phyloP scores from a whole-genome alignment of 768 basidiomycete genomes.

The Kwoniella sp. region DNA sequence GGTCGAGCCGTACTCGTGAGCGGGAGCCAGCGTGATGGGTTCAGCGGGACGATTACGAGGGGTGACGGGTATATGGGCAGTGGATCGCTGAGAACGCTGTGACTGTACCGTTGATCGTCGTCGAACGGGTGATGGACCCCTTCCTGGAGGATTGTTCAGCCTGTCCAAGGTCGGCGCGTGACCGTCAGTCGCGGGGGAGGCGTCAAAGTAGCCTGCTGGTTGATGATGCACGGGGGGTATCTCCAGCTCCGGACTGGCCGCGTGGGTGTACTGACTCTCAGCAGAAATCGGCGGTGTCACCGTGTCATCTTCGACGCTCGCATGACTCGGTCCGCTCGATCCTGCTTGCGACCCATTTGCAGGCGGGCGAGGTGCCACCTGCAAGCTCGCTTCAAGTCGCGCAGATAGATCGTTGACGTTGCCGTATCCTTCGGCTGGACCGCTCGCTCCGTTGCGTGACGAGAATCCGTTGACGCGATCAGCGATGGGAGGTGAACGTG shows the following conservation, averaged over 20 bases:
- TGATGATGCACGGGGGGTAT: too few species aligned
- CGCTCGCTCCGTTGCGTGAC: neutral
- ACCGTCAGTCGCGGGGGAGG: constrained; percentile 11
- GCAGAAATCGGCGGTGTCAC: too few species aligned
- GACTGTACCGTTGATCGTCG: neutral
- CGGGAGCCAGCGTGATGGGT: too few species aligned
- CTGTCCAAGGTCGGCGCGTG: constrained; percentile 3
- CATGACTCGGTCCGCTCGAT: too few species aligned
- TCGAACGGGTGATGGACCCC: constrained; percentile 6
- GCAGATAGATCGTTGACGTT: constrained; percentile 14
- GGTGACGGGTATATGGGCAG: neutral
- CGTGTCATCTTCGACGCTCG: too few species aligned
- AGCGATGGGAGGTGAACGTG: constrained; percentile 43
- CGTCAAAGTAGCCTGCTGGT: constrained; percentile 9
- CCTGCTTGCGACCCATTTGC: too few species aligned
- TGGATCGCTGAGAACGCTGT: constrained; percentile 1
- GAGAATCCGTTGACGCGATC: constrained; percentile 2
- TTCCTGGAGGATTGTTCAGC: neutral
- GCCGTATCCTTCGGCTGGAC: neutral
- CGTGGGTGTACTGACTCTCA: too few species aligned
- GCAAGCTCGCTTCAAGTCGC: constrained; percentile 13
- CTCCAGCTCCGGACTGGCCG: too few species aligned
- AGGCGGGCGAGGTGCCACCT: too few species aligned
- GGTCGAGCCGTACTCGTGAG: too few species aligned
- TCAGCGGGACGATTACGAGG: neutral